These are phyloP conservation scores for Aspergillus sojae DNA, from an alignment of 2,329 filamentous ascomycete species.

Conservation along the genomic window DNA sequence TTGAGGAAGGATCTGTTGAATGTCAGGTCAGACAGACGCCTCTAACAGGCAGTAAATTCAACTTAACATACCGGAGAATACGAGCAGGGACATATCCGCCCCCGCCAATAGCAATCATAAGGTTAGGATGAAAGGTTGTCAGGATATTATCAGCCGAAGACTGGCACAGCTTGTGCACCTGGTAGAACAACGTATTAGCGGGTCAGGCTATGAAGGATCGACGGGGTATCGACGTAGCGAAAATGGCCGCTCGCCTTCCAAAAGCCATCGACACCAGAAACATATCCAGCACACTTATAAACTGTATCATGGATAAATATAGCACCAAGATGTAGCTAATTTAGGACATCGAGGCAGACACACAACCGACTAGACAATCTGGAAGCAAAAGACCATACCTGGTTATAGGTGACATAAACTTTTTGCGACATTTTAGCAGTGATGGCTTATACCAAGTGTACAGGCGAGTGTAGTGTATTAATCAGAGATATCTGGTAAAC, in stretches of 20 bases:
- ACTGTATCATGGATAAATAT: not conserved
- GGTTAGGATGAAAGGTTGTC: slow-evolving; percentile 82
- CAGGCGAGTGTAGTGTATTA: not conserved
- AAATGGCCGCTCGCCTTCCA: not conserved
- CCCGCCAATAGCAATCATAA: slow-evolving; percentile 98
- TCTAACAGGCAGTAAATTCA: not conserved
- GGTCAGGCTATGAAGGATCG: slow-evolving; percentile 8
- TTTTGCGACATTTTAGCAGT: slow-evolving; percentile 73
- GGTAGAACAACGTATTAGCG: slow-evolving; percentile 21
- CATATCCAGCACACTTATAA: not conserved
- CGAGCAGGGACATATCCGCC: slow-evolving; percentile 96
- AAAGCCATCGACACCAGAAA: not conserved
- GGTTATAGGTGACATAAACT: slow-evolving; percentile 88
- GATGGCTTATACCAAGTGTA: slow-evolving; percentile 3
- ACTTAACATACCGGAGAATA: slow-evolving; percentile 70
- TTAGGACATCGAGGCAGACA: not conserved
- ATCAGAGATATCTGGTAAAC: not conserved
- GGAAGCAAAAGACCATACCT: slow-evolving; percentile 59
- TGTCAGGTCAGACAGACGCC: not conserved
- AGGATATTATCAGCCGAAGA: slow-evolving; percentile 80
- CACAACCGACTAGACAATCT: not conserved
- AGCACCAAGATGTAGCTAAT: not conserved
- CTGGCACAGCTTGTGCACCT: slow-evolving; percentile 98
- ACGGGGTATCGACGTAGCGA: not conserved
- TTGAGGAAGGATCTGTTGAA: slow-evolving; percentile 80